phyloP scores from a whole-genome alignment of 768 basidiomycete species.

The Stropharia rugosoannulata region DNA sequence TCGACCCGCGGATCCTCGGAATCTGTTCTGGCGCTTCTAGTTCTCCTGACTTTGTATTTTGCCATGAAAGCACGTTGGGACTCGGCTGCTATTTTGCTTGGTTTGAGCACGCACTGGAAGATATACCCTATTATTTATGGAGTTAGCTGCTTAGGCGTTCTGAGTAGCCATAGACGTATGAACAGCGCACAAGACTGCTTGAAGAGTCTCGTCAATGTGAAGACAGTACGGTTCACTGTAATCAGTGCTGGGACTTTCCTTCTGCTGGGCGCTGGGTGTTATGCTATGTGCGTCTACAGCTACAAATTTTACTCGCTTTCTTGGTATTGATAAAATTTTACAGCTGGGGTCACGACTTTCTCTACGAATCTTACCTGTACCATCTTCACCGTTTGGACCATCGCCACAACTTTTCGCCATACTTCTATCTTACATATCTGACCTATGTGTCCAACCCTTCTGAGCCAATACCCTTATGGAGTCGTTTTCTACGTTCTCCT shows the following conservation, averaged over 20 bases:
- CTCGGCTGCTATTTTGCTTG: slow-evolving; percentile 69
- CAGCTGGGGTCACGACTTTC: slow-evolving; percentile 94
- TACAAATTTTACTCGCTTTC: not conserved
- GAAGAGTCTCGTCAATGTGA: slow-evolving; percentile 42
- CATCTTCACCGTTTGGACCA: slow-evolving; percentile 91
- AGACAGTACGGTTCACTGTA: slow-evolving; percentile 62
- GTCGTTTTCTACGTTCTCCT: slow-evolving; percentile 60
- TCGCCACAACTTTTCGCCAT: slow-evolving; percentile 97
- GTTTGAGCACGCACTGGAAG: slow-evolving; percentile 92
- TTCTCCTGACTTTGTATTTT: slow-evolving; percentile 66
- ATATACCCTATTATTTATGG: slow-evolving; percentile 95
- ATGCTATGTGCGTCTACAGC: slow-evolving; percentile 42
- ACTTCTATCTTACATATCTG: slow-evolving; percentile 94
- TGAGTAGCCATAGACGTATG: slow-evolving; percentile 27
- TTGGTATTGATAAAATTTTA: not conserved
- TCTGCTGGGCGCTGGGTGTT: slow-evolving; percentile 61
- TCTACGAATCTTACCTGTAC: slow-evolving; percentile 91
- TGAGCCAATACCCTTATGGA: slow-evolving; percentile 31
- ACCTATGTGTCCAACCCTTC: slow-evolving; percentile 44
- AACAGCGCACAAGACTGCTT: slow-evolving; percentile 29
- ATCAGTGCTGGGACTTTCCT: slow-evolving; percentile 71
- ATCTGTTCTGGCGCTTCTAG: slow-evolving; percentile 76
- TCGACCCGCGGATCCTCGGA: slow-evolving; percentile 98
- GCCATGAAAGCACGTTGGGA: slow-evolving; percentile 61
- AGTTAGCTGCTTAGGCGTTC: slow-evolving; percentile 64